These are phyloP conservation scores for Gomphus sp. DNA, from an alignment of 1,284 basidiomycete species.

Conservation along the genomic window DNA sequence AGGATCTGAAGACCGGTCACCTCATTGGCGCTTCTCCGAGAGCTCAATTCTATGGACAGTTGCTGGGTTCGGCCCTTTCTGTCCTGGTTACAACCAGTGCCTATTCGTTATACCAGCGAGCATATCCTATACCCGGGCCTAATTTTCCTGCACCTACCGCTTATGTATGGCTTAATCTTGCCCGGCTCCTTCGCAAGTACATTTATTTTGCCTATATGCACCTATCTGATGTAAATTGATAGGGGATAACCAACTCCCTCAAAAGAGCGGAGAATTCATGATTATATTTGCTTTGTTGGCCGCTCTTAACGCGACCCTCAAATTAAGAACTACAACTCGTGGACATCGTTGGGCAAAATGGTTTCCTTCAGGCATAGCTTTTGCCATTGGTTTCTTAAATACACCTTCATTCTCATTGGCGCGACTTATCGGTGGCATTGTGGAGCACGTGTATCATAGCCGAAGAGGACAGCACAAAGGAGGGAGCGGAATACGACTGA, in stretches of 20 bases:
- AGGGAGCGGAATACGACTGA: conserved; percentile 54
- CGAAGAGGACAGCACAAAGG: conserved; percentile 36
- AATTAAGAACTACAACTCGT: conserved; percentile 44
- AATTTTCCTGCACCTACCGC: conserved; percentile 93
- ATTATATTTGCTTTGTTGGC: conserved; percentile 65
- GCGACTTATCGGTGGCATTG: conserved; percentile 78
- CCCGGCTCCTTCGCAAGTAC: conserved; percentile 72
- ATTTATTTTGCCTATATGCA: not conserved
- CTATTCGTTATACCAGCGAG: conserved; percentile 80
- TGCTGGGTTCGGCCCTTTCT: conserved; percentile 81
- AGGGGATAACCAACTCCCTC: conserved; percentile 79
- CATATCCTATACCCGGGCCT: conserved; percentile 82
- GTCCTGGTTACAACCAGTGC: conserved; percentile 86
- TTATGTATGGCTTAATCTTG: conserved; percentile 86
- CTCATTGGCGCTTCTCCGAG: conserved; percentile 80
- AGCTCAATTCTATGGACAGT: conserved; percentile 82
- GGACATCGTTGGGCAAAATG: conserved; percentile 49
- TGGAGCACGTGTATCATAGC: conserved; percentile 63
- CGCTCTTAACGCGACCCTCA: conserved; percentile 55
- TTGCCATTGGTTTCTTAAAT: conserved; percentile 88
- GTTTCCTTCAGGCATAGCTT: conserved; percentile 86
- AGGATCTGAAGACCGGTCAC: conserved; percentile 95
- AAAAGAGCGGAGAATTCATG: conserved; percentile 77
- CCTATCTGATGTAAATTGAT: conserved; percentile 7
- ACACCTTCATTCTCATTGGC: conserved; percentile 93